A percentile compares a stretch with the other conserved stretches of the same genome.
Evolutionary conservation across 2,329 filamentous ascomycete species (phyloP).

Genomic region (Fusarium redolens): DNA sequence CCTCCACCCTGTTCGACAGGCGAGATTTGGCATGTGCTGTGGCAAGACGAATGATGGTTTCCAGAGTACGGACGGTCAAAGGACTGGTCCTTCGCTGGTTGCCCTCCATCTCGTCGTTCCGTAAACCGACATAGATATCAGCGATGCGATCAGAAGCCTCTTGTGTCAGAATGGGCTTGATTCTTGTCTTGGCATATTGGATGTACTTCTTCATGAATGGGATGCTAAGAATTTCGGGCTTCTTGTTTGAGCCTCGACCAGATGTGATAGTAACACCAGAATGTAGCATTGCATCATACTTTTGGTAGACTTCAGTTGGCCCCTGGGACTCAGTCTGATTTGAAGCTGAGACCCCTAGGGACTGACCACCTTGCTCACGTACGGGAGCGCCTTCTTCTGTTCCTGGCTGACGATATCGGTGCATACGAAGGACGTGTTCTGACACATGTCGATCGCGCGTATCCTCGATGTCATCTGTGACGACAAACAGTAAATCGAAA

Average conservation of each 20-base stretch:
- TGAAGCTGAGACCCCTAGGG: conserved; percentile 87
- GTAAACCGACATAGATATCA: conserved; percentile 87
- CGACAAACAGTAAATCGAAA: conserved; percentile 98
- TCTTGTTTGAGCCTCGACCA: conserved; percentile 78
- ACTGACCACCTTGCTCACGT: conserved; percentile 85
- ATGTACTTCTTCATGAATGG: conserved; percentile 99
- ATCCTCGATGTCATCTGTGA: conserved; percentile 98
- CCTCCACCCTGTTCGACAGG: conserved; percentile 87
- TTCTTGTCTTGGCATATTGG: conserved; percentile 92
- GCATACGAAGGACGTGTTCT: conserved; percentile 97
- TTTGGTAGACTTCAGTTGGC: conserved; percentile 92
- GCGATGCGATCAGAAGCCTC: conserved; percentile 93
- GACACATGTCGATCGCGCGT: conserved; percentile 90
- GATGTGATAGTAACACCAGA: conserved; percentile 84
- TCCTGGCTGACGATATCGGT: conserved; percentile 91
- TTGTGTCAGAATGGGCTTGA: conserved; percentile 91
- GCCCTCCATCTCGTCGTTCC: conserved; percentile 95
- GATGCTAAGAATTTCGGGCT: conserved; percentile 90
- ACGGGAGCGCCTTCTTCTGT: conserved; percentile 95
- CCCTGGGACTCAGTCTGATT: conserved; percentile 77
- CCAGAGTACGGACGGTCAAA: conserved; percentile 95
- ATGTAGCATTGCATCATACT: conserved; percentile 96
- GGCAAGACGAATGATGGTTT: conserved; percentile 97
- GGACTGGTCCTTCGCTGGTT: conserved; percentile 94
- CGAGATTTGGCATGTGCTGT: conserved; percentile 96